Conservation (phyloP, 2,329 filamentous ascomycete genomes). For the Aspergillus cejpii region DNA sequence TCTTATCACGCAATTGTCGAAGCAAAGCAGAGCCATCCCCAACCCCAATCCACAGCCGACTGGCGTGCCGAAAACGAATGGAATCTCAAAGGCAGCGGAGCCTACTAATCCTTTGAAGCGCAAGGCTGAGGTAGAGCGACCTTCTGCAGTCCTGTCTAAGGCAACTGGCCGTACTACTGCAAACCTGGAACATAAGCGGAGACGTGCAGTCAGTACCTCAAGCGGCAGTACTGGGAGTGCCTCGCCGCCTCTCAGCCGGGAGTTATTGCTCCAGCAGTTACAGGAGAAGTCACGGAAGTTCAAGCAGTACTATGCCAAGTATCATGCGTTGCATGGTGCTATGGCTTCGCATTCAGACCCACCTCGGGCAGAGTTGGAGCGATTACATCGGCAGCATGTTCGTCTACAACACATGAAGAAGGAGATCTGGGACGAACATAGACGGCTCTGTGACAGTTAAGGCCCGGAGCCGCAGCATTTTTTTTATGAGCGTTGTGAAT, state of each 20-base stretch:
- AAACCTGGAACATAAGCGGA: conserved; percentile 40
- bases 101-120: conserved; percentile 35
- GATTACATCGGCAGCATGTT: conserved; percentile 50
- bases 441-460: conserved; percentile 27
- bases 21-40: conserved; percentile 21
- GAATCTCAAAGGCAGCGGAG: conserved; percentile 22
- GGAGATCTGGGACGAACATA: conserved; percentile 48
- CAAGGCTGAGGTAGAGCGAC: conserved; percentile 34
- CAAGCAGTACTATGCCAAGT: conserved; percentile 53
- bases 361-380: conserved; percentile 47
- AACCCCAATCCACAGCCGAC: conserved; percentile 17
- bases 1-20: conserved; percentile 36
- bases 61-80: conserved; percentile 21
- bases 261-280: conserved; percentile 34
- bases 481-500: conserved; percentile 7
- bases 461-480: conserved; percentile 4
- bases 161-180: conserved; percentile 26
- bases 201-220: conserved; percentile 32
- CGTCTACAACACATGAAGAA: conserved; percentile 52
- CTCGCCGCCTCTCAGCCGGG: conserved; percentile 35
- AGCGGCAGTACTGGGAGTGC: conserved; percentile 41
- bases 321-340: conserved; percentile 50
- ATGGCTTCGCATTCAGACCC: conserved; percentile 37
- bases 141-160: conserved; percentile 15
- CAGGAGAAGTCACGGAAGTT: conserved; percentile 44